Conservation (phyloP, 352 stramenopile species). For the Phytophthora hybrid region DNA sequence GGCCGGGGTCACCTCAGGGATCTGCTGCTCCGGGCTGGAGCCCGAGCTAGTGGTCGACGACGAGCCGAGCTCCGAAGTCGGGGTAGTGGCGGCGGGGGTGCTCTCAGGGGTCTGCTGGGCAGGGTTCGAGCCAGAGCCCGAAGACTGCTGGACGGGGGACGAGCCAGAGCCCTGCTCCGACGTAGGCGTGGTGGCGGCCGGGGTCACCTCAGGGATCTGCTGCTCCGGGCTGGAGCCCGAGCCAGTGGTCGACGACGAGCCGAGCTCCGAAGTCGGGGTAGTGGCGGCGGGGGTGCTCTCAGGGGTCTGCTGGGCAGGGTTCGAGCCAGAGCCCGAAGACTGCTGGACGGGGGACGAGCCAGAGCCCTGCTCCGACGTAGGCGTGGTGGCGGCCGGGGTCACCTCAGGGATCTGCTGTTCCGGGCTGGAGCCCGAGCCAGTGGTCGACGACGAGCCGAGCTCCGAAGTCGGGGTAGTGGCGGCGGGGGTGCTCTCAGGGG, state of each 20-base stretch:
- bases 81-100: constrained; percentile 1
- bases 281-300: constrained; percentile 13
- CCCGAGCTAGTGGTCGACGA: background rate
- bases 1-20: background rate
- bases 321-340: constrained; percentile 13
- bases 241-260: background rate
- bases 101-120: constrained; percentile 4
- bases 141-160: too few relatives aligned
- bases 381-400: background rate
- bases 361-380: constrained; percentile 9
- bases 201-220: constrained; percentile 8
- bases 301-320: background rate
- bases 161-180: constrained; percentile 11
- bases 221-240: constrained; percentile 7
- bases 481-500: background rate
- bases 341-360: constrained; percentile 1
- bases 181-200: background rate
- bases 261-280: constrained; percentile 9
- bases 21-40: background rate
- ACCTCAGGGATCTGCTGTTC: background rate
- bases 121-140: background rate
- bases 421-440: background rate
- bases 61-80: constrained; percentile 1
- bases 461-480: constrained; percentile 1
- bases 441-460: background rate